phyloP scores from a whole-genome alignment of 371 early-diverging fungal species.

The Actinomucor elegans region DNA sequence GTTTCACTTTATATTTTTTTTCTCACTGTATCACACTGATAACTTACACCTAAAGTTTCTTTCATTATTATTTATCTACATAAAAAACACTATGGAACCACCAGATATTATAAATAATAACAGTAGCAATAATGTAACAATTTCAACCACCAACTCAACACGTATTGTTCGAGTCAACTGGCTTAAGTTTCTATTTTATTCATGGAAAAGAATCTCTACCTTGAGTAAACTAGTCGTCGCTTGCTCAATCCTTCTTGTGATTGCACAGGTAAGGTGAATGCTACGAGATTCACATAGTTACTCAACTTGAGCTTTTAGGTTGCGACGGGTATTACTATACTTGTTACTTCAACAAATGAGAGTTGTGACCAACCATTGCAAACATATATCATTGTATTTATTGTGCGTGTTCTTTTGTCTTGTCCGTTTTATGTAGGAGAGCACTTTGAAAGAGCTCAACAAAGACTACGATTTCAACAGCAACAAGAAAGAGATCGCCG shows the following conservation, averaged over 20 bases:
- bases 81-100: too few species aligned
- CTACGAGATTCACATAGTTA: not conserved
- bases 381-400: constrained; percentile 33
- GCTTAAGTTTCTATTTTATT: constrained; percentile 5
- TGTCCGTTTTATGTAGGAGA: constrained; percentile 30
- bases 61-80: too few species aligned
- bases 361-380: constrained; percentile 42
- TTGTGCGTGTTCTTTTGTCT: constrained; percentile 27
- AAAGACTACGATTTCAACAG: not conserved
- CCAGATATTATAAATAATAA: too few species aligned
- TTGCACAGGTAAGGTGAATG: constrained; percentile 13
- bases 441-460: constrained; percentile 18
- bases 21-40: not conserved
- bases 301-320: constrained; percentile 12
- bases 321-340: constrained; percentile 24
- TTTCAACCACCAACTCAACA: not conserved
- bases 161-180: not conserved
- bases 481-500: constrained; percentile 8
- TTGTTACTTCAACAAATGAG: constrained; percentile 32
- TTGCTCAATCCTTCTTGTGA: not conserved
- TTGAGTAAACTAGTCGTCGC: not conserved
- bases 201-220: constrained; percentile 13
- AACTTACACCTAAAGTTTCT: too few species aligned
- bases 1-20: not conserved
- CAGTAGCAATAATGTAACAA: not conserved